Evolutionary conservation across 441 rosid genomes (phyloP).

Genomic region (Biscutella laevigata): DNA sequence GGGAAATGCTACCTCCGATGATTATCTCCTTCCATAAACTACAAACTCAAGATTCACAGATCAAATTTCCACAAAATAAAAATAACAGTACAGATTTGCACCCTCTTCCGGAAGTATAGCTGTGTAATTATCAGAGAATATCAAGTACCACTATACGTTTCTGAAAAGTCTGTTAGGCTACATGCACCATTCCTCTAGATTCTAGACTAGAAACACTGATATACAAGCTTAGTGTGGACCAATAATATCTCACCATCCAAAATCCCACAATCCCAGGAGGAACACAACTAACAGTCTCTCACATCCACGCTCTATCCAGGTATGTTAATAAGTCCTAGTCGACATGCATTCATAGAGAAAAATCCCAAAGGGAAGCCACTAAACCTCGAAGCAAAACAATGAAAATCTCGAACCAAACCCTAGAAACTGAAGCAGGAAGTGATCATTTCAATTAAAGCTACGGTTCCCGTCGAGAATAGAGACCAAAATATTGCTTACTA

Average conservation of each 20-base stretch:
- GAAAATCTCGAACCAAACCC: conserved; percentile 19
- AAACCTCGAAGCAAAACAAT: conserved; percentile 15
- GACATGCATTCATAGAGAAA: conserved; percentile 15
- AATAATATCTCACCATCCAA: neutral
- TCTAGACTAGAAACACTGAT: neutral
- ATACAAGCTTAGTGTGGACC: neutral
- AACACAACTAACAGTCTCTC: neutral
- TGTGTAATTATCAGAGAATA: neutral
- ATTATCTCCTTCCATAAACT: conserved; percentile 48
- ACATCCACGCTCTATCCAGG: neutral
- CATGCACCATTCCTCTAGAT: too few relatives aligned
- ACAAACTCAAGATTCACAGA: conserved; percentile 17
- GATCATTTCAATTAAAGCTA: conserved; percentile 13
- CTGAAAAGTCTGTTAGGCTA: conserved; percentile 1
- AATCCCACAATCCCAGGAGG: neutral
- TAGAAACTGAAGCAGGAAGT: conserved; percentile 16
- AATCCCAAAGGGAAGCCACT: conserved; percentile 16
- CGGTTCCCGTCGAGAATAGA: neutral
- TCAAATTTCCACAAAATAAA: conserved; percentile 11
- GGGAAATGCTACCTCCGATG: conserved; percentile 34
- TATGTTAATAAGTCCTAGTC: neutral
- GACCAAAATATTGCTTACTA: neutral
- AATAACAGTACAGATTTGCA: neutral
- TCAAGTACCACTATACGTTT: neutral
- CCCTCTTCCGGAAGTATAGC: neutral